Conservation (phyloP, 1,284 basidiomycete species). For the Pseudozyma sp. region DNA sequence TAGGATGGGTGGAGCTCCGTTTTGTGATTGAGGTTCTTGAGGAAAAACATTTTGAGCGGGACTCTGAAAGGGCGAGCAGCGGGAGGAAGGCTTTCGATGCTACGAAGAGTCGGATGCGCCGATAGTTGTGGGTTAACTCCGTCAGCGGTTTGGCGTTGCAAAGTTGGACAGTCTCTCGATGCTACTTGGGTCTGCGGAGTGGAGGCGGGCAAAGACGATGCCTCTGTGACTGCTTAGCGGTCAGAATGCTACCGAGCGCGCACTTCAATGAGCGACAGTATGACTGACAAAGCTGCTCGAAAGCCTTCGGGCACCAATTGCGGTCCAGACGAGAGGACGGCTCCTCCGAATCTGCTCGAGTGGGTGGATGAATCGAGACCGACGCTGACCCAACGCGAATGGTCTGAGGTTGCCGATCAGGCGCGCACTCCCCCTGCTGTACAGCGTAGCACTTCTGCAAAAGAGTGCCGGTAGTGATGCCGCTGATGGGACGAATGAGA, state of each 20-base stretch:
- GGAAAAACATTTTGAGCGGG: slow-evolving; percentile 56
- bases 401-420: background rate
- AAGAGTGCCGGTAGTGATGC: background rate
- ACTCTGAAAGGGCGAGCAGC: too few species aligned
- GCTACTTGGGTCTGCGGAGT: too few species aligned
- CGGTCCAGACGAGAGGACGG: background rate
- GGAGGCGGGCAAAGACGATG: too few species aligned
- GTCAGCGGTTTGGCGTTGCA: too few species aligned
- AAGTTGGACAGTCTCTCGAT: too few species aligned
- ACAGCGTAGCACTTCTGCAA: background rate
- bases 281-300: too few species aligned
- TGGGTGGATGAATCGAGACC: background rate
- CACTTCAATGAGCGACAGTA: too few species aligned
- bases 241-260: too few species aligned
- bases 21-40: slow-evolving; percentile 90
- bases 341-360: background rate
- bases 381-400: background rate
- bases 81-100: background rate
- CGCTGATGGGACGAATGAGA: background rate
- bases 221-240: too few species aligned
- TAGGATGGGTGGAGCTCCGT: slow-evolving; percentile 97
- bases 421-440: background rate
- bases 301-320: too few species aligned
- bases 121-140: too few species aligned
- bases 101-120: too few species aligned